Conservation (phyloP, 78 protist genomes). For the Blattamonas nauphoetae region DNA sequence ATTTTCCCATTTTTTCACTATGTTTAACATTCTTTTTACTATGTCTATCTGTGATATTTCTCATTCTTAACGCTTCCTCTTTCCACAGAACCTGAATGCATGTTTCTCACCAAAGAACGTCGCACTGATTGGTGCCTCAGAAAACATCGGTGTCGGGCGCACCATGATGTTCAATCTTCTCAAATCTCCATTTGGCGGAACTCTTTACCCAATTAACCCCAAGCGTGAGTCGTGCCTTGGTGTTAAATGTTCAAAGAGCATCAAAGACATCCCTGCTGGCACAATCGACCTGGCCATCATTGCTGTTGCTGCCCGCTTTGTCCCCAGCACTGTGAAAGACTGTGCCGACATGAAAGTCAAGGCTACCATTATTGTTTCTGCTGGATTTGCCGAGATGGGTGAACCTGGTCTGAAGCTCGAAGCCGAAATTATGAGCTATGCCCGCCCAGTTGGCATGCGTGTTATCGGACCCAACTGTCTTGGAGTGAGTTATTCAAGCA, state of each 20-base stretch:
- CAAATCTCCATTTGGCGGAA: constrained; percentile 4
- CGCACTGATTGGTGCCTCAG: constrained; percentile 36
- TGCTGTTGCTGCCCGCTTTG: constrained; percentile 2
- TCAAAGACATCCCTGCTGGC: constrained; percentile 12
- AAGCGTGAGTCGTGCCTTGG: not conserved
- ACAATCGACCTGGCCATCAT: constrained; percentile 16
- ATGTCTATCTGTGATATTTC: too few relatives aligned
- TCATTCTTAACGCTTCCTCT: too few relatives aligned
- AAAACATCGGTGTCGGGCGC: constrained; percentile 16
- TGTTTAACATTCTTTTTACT: too few relatives aligned
- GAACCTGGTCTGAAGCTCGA: constrained; percentile 11
- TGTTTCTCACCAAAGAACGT: constrained; percentile 19
- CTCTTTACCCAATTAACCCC: constrained; percentile 35
- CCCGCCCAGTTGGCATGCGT: not conserved
- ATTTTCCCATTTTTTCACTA: too few relatives aligned
- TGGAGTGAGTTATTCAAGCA: not conserved
- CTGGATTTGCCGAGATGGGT: constrained; percentile 38
- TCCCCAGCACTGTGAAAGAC: not conserved
- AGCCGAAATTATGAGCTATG: not conserved
- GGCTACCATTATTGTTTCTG: constrained; percentile 28
- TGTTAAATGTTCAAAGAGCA: not conserved
- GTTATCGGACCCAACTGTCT: constrained; percentile 34
- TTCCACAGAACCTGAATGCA: not conserved
- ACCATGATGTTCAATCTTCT: constrained; percentile 11
- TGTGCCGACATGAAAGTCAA: not conserved